Base-by-base conservation (phyloP, 495 filamentous ascomycete species). In the Podospora fimiseda region DNA sequence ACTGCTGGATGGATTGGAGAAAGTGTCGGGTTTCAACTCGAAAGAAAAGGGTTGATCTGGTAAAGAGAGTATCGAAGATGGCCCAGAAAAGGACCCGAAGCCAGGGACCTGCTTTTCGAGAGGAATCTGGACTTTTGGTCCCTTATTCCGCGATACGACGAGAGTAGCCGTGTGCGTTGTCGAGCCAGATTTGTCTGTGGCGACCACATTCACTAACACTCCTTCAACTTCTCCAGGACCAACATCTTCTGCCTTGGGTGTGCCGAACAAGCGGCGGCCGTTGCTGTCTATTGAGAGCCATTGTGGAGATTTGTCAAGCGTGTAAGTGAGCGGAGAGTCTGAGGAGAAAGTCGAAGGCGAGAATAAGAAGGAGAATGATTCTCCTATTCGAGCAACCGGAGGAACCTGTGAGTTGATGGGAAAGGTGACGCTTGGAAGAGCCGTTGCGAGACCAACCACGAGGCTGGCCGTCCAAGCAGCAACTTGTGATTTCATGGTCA, bases 371-470 rank as follows among this genome's bases (percentile, higher is more conserved):
- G 67, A 71, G 67, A 85, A 91, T 0, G 74, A 70, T 55, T 85
- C 56, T 8, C 75, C 77, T 5, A 84, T 73, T 49, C 85, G 79
- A 2, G 86, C 88, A 47, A 89, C 83, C 3, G 85, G 85, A 36
- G 87, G 87, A 9, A 90, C 75, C 61, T 93, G 87, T 4, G 86
- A 76, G 65, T 90, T 89, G 57, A 91, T 75, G 0, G 86, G 86
- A 47, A 89, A 85, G 33, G 79, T 78, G 45, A 84, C 71, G 50
- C 63, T 54, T 48, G 77, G 74, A 24, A 57, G 65, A 41, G 80
- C 80, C 45, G 61, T 56, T 15, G 72, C 70, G 16, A 59, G 42
- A 18, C 40, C 11, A 13, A 42, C 37, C 19, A 67, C 38, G 11
- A 63, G 20, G 15, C 67, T 37, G 15, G 54, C 24, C n/a, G 48